Base-by-base conservation (phyloP, 129 eudicot genomes). In the Apium graveolens region DNA sequence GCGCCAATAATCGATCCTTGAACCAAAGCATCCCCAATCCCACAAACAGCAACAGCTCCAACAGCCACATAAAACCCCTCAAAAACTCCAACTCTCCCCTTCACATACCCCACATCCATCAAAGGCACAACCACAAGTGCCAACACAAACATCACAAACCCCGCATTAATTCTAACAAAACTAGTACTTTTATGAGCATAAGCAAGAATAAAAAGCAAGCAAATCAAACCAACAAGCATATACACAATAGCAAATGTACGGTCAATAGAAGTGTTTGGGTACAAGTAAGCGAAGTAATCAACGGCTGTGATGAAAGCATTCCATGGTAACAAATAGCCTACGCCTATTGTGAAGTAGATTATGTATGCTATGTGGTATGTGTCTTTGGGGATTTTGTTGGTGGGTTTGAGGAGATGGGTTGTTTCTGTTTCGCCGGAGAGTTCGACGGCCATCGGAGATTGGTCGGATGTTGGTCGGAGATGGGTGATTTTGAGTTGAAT, bases 221-320 rank as follows among this genome's bases (percentile, higher is more conserved):
- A 80, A 1, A 83, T 48, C 24, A 96, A 86, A 5, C 91, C 95
- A 1, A 90, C 77, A 0, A 90, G 34, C 99, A 90, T 92, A 84
- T 92, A 92, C 0, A 80, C 93, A 49, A 92, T 76, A 18, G 89
- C 85, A 81, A 96, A 96, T n/a, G 90, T 86, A 21, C 99, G 97
- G 79, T 96, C 99, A 31, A 92, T 91, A 76, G 91, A 70, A 38
- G 83, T 91, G n/a, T 81, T 84, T 13, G 97, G 99, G 86, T 96
- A 96, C 73, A 96, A 96, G 74, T 84, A 92, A 49, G 87, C 60
- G 83, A 96, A 96, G 90, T 96, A 96, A 73, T 96, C 99, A 70
- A 96, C 99, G 91, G 99, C 99, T 18, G 99, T 96, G 91, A 96
- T 92, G 93, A 92, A 96, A 65, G 97, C 97, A 83, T 96, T 96